Evolutionary conservation across 257 asterid genomes (phyloP), one percentile per base, ranked within the genome.

Genomic region (Jacaranda mimosifolia): DNA sequence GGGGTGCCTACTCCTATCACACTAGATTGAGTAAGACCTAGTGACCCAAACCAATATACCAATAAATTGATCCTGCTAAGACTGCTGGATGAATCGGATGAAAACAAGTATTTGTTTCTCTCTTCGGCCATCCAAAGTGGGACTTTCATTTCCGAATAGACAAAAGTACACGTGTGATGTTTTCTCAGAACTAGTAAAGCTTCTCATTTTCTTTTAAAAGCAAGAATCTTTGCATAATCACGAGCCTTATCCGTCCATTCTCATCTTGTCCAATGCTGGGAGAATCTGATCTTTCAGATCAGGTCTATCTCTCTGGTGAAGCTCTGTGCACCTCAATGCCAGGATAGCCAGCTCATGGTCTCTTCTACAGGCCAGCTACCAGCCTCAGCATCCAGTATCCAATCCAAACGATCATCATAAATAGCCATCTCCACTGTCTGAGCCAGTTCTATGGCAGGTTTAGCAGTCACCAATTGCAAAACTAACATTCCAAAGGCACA

Each of bases 391-490:
- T 89, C 94, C 43, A 90, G 52, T 32, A 85, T 5, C 51, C 63
- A 70, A 13, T 12, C 55, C 56, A 90, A 46, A 40, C 19, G 40
- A 43, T 80, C 85, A 14, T 82, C 75, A 43, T 82, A 84, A 1
- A 88, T 68, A 13, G 93, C 93, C 60, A 79, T 83, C 52, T 88
- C 93, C 68, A 88, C 74, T n/a, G 72, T 45, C 62, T 81, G 77
- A 9, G 88, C 74, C 15, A 90, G 81, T 58, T 79, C 91, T 21
- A 88, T 85, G 17, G 96, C 84, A 36, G 89, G 89, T 83, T 86
- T 86, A 38, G 91, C 90, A 42, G 96, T 88, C 55, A 90, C 76
- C 77, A 90, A 62, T 80, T 87, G 96, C 77, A 90, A 36, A 64
- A 88, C 63, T 46, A 90, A 86, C 73, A 88, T 77, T 15, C 93